A percentile compares a stretch with the other conserved stretches of the same genome.
Conservation (phyloP, 2,329 filamentous ascomycete genomes). For the Fusarium fujikuroi region DNA sequence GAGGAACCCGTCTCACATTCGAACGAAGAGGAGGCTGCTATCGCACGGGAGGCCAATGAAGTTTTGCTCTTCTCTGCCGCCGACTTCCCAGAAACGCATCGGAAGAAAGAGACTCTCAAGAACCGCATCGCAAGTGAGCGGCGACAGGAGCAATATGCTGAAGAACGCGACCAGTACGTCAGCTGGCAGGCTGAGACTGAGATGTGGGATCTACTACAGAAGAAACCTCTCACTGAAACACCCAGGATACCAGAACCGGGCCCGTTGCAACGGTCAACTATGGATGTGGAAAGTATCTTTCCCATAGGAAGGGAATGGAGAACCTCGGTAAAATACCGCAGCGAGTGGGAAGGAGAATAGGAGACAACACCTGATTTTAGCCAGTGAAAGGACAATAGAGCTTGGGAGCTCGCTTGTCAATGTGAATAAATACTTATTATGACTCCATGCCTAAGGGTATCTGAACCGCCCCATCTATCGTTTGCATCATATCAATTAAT, state of each 20-base stretch:
- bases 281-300: slow-evolving; percentile 51
- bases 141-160: slow-evolving; percentile 57
- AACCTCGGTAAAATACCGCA: slow-evolving; percentile 48
- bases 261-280: slow-evolving; percentile 42
- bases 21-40: slow-evolving; percentile 45
- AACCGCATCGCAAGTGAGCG: slow-evolving; percentile 55
- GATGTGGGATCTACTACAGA: slow-evolving; percentile 59
- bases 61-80: slow-evolving; percentile 55
- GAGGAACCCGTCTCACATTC: slow-evolving; percentile 10
- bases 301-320: slow-evolving; percentile 55
- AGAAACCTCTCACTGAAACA: slow-evolving; percentile 50
- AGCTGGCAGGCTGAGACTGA: slow-evolving; percentile 55
- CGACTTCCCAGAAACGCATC: slow-evolving; percentile 52
- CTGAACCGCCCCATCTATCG: slow-evolving; percentile 3
- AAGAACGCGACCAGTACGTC: slow-evolving; percentile 53
- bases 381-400: background rate
- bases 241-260: slow-evolving; percentile 47
- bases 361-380: background rate
- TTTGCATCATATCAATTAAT: background rate
- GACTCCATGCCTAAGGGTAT: slow-evolving; percentile 22
- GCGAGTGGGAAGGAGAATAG: slow-evolving; percentile 56
- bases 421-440: background rate
- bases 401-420: background rate
- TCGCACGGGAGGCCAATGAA: slow-evolving; percentile 55
- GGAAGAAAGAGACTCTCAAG: slow-evolving; percentile 51